Evolutionary conservation across 352 stramenopile genomes (phyloP).

Genomic region (Thalassiosira hispida): DNA sequence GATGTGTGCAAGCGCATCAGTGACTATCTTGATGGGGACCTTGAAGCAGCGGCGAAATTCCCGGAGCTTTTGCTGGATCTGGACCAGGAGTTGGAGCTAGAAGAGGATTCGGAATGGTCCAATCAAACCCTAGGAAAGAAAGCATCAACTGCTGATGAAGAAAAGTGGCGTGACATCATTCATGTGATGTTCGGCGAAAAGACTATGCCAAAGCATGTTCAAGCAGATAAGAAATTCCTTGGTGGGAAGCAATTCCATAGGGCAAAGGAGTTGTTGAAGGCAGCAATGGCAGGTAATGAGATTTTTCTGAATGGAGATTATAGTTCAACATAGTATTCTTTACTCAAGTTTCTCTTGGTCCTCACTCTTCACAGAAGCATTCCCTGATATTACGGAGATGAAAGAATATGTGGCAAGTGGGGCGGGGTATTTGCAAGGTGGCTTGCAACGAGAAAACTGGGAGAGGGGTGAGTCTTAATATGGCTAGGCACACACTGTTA

Average conservation of each 20-base stretch:
- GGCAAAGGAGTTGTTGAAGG: slow-evolving; percentile 63
- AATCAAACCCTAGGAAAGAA: slow-evolving; percentile 32
- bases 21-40: slow-evolving; percentile 70
- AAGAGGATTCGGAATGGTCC: slow-evolving; percentile 78
- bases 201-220: slow-evolving; percentile 57
- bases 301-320: not conserved
- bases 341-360: slow-evolving; percentile 1
- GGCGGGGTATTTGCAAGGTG: slow-evolving; percentile 66
- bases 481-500: not conserved
- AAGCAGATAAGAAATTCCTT: slow-evolving; percentile 65
- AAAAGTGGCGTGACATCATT: slow-evolving; percentile 66
- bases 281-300: slow-evolving; percentile 60
- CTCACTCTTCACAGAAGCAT: slow-evolving; percentile 42
- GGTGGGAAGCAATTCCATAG: slow-evolving; percentile 79
- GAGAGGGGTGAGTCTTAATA: slow-evolving; percentile 44
- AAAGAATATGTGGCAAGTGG: slow-evolving; percentile 66
- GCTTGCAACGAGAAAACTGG: slow-evolving; percentile 75
- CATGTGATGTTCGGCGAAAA: slow-evolving; percentile 49
- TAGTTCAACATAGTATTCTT: slow-evolving; percentile 2
- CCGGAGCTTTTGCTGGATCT: slow-evolving; percentile 63
- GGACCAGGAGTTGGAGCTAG: slow-evolving; percentile 68
- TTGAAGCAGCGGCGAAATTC: slow-evolving; percentile 62
- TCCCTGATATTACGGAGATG: slow-evolving; percentile 64
- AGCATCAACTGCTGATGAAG: slow-evolving; percentile 50
- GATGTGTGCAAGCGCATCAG: slow-evolving; percentile 59